Evolutionary conservation across 306 rosid species (phyloP), one percentile per base, ranked within the genome.

Genomic region (Vigna hirtella): DNA sequence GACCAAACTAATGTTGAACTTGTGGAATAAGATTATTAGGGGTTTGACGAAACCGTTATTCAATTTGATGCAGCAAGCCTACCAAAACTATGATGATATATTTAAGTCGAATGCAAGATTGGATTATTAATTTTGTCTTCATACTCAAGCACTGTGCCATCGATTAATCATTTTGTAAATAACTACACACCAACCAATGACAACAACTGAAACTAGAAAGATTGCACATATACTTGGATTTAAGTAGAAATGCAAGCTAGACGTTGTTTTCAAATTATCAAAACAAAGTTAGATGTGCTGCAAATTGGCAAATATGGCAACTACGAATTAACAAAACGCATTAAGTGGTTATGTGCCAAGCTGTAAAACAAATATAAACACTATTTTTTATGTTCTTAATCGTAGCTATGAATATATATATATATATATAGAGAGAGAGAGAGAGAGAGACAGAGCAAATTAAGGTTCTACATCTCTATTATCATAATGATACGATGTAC

Each of bases 391-490:
- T 28, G 20, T 10, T 59, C 11, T 34, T 18, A 79, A 26, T 26
- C 28, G 0, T 61, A 12, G 40, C 42, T n/a, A 12, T 67, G 36
- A 66, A 26, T 26, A 24, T 0, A 24, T 24, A 24, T 24, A 24
- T 24, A 24, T 24, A 24, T 24, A 24, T 24, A 24, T 24, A 24
- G 3, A 24, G 26, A 24, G 26, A 26, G 3, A 26, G 26, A 1
- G 47, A 32, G 8, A 42, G 2, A 22, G 20, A 36, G n/a, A 63
- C 0, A 7, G 59, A 30, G 66, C 56, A 56, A 12, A 53, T 55
- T 18, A 70, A 80, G 50, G 63, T 76, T 45, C 80, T 72, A 80
- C 59, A 62, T 72, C 62, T 73, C 81, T 74, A 69, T 62, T 17
- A 82, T 26, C 72, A 80, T 77, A 69, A 50, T 56, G 70, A 77